These are phyloP conservation scores for Avena eriantha DNA, from an alignment of 176 grass and related monocot species.

Conservation along the genomic window DNA sequence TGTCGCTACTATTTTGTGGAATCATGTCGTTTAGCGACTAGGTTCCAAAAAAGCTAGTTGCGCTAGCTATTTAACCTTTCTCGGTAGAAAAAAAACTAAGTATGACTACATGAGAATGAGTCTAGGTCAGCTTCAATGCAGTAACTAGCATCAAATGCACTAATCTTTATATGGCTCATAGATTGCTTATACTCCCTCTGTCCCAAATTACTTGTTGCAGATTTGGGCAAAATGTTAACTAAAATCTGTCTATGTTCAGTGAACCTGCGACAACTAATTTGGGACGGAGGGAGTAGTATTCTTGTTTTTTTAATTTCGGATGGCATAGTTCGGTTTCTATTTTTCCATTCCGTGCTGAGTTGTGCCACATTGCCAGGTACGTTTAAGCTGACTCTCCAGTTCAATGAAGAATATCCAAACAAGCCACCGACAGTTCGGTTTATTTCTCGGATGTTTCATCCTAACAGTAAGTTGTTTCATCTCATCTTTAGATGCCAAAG, in stretches of 20 bases:
- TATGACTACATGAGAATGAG: neutral
- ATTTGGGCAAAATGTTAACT: too few species aligned
- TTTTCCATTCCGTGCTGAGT: neutral
- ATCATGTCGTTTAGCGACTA: neutral
- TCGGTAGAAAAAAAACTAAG: neutral
- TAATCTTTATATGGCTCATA: constrained; percentile 6
- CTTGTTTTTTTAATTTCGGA: neutral
- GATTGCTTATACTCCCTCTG: neutral
- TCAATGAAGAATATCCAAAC: constrained; percentile 53
- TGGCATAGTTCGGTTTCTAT: constrained; percentile 15
- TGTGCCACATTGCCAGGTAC: constrained; percentile 45
- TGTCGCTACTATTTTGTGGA: neutral
- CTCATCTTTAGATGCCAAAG: neutral
- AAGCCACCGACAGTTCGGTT: constrained; percentile 59
- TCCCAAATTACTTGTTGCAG: too few species aligned
- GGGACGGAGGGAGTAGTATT: neutral
- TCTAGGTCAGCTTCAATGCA: neutral
- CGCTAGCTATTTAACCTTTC: constrained; percentile 2
- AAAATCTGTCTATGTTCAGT: too few species aligned
- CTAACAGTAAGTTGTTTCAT: constrained; percentile 48
- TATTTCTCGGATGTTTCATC: constrained; percentile 61
- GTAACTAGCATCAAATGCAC: neutral
- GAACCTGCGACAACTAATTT: too few species aligned
- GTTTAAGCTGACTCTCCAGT: constrained; percentile 54
- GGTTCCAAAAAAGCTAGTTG: neutral